Evolutionary conservation across 805 yeast species (phyloP), one percentile per base, ranked within the genome.

Genomic region (Wickerhamiella allomyrinae): DNA sequence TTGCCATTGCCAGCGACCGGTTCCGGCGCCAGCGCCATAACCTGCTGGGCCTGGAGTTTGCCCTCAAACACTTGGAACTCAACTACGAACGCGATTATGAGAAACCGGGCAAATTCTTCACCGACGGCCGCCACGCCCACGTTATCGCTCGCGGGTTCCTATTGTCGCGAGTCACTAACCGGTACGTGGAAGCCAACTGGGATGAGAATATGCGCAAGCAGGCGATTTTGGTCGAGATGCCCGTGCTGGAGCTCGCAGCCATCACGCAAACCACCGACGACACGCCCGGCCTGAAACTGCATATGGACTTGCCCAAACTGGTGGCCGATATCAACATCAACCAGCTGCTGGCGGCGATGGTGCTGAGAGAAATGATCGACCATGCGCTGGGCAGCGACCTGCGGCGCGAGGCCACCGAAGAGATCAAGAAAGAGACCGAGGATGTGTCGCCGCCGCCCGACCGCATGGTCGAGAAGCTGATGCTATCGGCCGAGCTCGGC

Each of bases 311-410:
- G 20, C 55, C 55, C 6, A 46, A 50, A 9, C 33, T 52, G 13
- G 41, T 39, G 20, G 29, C 46, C 7, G 42, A 40, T 20, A 35
- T 48, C 35, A 51, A 47, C 31, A 52, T 53, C 41, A 52, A 53
- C 37, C 48, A 52, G n/a, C 41, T 53, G 27, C 42, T 53, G 37
- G 52, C 55, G 2, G 48, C 42, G 14, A 45, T 47, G 24, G 57
- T 53, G 10, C 41, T 52, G 2, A 43, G 52, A 10, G 57, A 53
- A 42, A 46, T 51, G 15, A 10, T 49, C 9, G 56, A 53, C 34
- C 39, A 41, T 24, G 50, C 54, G 5, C 22, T 46, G 20, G 47
- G 51, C 20, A 34, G 44, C 22, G 41, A 41, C 29, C 13, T 37
- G 24, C 40, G 34, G 22, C 34, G 31, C 14, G 25, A 39, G 11